A percentile compares a stretch with the other conserved stretches of the same genome.
phyloP scores from a whole-genome alignment of 192 early-diverging fungal genomes.

The Martensiomyces pterosporus region DNA sequence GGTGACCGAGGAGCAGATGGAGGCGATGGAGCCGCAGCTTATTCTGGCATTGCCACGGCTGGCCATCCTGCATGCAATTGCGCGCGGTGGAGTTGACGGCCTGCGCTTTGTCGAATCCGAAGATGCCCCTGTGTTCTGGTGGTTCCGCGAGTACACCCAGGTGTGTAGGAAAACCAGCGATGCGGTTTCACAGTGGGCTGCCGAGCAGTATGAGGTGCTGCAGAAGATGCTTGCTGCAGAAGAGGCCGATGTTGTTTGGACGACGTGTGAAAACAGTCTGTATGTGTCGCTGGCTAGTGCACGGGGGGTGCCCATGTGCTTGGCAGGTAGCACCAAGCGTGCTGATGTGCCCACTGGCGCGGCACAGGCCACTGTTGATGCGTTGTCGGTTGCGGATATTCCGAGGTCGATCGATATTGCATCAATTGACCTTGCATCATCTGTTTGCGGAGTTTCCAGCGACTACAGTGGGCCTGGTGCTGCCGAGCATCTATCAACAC shows the following conservation, averaged over 20 bases:
- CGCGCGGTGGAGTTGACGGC: constrained; percentile 49
- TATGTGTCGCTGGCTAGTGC: not conserved
- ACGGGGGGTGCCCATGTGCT: no score
- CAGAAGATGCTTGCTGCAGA: constrained; percentile 35
- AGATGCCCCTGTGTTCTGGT: constrained; percentile 52
- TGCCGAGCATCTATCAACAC: no score
- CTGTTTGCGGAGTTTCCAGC: no score
- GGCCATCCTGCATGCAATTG: constrained; percentile 55
- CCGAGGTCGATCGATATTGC: not conserved
- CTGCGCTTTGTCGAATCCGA: constrained; percentile 55
- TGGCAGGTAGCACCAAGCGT: no score
- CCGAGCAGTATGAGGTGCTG: constrained; percentile 18
- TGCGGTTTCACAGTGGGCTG: constrained; percentile 4
- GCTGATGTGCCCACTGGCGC: no score
- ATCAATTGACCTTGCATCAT: no score
- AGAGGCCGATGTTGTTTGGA: constrained; percentile 33
- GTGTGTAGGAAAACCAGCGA: constrained; percentile 22
- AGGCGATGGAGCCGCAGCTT: constrained; percentile 55
- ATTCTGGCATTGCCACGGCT: constrained; percentile 60
- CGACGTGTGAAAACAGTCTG: constrained; percentile 3
- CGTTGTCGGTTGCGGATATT: not conserved
- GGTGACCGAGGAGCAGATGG: constrained; percentile 45
- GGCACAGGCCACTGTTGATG: not conserved
- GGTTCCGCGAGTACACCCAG: constrained; percentile 54
- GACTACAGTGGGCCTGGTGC: no score